Evolutionary conservation across 2,329 filamentous ascomycete genomes (phyloP), one percentile per base, ranked within the genome.

Genomic region (Neophaeococcomyces aloes): DNA sequence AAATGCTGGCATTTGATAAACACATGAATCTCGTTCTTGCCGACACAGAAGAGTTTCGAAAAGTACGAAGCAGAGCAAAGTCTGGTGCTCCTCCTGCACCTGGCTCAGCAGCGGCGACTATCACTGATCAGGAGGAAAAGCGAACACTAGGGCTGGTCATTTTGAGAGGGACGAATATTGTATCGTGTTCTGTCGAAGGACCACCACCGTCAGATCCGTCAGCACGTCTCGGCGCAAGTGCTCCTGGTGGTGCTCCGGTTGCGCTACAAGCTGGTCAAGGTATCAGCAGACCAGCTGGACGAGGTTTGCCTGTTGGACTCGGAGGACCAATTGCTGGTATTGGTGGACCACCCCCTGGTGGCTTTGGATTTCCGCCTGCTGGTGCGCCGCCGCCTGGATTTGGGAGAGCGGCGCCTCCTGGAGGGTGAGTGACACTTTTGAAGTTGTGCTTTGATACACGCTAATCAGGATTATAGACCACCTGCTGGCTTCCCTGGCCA

Each of bases 1-100:
- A 96, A 66, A 94, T 98, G 86, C 78, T 98, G 56, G 91, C 91
- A 43, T 98, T 96, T 60, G 91, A 98, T 67, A 96, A 96, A 87
- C 91, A 98, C 68, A 98, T 98, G 91, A 98, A 98, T 66, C 78
- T 98, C 53, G 91, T 98, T 50, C 83, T 98, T 51, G 91, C 89
- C 67, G 91, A 98, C 61, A 96, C 91, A 55, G 91, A 98, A 76
- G 89, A 96, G 66, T 95, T 94, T 67, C 84, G 88, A 63, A 83
- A 83, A 61, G 81, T 89, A 50, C 78, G 84, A 66, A 89, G 83
- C 71, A 78, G 81, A 57, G 74, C 78, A 56, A 93, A 91, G 70
- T 69, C 76, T 42, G 65, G 75, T n/a, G 61, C 64, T 36, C 58
- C 63, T 39, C 78, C 82, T 33, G 77, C 80, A 17, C 75, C 74